Conservation (phyloP, 2,329 filamentous ascomycete genomes). For the Ampelomyces quisqualis region DNA sequence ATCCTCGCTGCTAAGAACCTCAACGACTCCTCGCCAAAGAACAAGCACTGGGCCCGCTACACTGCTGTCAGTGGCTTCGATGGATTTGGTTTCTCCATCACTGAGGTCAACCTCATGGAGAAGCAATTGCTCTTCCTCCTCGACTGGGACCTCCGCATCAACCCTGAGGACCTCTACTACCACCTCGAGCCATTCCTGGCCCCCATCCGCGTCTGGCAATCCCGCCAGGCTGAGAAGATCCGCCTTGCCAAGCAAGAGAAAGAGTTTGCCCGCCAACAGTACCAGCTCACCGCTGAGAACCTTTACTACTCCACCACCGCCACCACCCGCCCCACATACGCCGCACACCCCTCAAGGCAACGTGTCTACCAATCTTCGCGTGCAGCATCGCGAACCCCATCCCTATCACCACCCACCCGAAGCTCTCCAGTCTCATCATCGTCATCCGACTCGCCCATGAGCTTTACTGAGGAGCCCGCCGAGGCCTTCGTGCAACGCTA, state of each 20-base stretch:
- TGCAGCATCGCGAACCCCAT: slow-evolving; percentile 51
- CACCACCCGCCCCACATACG: slow-evolving; percentile 38
- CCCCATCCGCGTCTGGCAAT: slow-evolving; percentile 68
- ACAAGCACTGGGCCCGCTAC: slow-evolving; percentile 99
- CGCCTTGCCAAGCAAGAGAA: slow-evolving; percentile 49
- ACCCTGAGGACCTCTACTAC: slow-evolving; percentile 78
- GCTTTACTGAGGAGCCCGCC: slow-evolving; percentile 37
- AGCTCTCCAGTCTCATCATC: slow-evolving; percentile 40
- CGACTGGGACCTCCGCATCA: slow-evolving; percentile 90
- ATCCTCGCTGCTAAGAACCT: slow-evolving; percentile 93
- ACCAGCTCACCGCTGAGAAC: slow-evolving; percentile 45
- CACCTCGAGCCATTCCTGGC: slow-evolving; percentile 87
- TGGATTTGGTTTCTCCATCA: slow-evolving; percentile 86
- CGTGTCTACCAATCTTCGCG: slow-evolving; percentile 36
- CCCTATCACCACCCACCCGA: slow-evolving; percentile 51
- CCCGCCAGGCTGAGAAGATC: slow-evolving; percentile 57
- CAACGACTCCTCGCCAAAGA: slow-evolving; percentile 98
- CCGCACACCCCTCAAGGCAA: slow-evolving; percentile 24
- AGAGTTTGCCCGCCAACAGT: slow-evolving; percentile 43
- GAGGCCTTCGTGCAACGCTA: slow-evolving; percentile 44
- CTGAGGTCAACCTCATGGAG: slow-evolving; percentile 99
- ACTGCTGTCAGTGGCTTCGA: slow-evolving; percentile 71
- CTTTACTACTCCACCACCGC: slow-evolving; percentile 37
- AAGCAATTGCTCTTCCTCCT: slow-evolving; percentile 94
- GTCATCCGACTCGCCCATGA: slow-evolving; percentile 38